Evolutionary conservation across 225 moss, liverwort and hornwort species (phyloP).

Genomic region (Physcomitrium patens): DNA sequence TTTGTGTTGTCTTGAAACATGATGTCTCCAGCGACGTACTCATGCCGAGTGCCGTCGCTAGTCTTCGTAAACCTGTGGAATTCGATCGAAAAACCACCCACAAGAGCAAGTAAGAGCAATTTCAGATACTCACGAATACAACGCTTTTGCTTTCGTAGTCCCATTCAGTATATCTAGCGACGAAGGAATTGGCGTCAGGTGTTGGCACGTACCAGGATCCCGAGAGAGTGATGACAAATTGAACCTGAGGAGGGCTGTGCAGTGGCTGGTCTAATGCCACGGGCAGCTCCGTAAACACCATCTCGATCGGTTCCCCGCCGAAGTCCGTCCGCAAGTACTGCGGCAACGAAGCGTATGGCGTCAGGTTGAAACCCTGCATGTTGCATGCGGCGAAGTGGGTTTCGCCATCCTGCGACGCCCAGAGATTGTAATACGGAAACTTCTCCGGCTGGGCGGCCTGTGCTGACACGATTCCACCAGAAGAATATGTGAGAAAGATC

Average conservation of each 20-base stretch:
- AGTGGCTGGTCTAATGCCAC: slow-evolving; percentile 70
- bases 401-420: slow-evolving; percentile 74
- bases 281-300: slow-evolving; percentile 69
- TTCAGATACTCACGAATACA: too few species aligned
- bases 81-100: not conserved
- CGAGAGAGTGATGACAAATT: slow-evolving; percentile 73
- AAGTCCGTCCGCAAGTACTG: slow-evolving; percentile 66
- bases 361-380: slow-evolving; percentile 64
- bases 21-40: slow-evolving; percentile 37
- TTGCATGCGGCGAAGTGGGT: slow-evolving; percentile 66
- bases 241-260: slow-evolving; percentile 70
- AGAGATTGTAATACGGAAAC: slow-evolving; percentile 33
- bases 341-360: slow-evolving; percentile 51
- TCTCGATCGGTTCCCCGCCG: slow-evolving; percentile 50
- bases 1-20: slow-evolving; percentile 46
- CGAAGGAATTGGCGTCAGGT: too few species aligned
- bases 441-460: too few species aligned
- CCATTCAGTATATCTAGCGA: too few species aligned
- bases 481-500: too few species aligned
- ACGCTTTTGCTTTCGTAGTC: too few species aligned
- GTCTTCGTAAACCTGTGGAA: slow-evolving; percentile 45
- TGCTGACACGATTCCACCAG: too few species aligned
- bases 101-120: not conserved
- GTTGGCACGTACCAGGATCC: slow-evolving; percentile 68
- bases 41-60: slow-evolving; percentile 38